These are phyloP conservation scores for Paecilomyces variotii DNA, from an alignment of 2,329 filamentous ascomycete species.

Conservation along the genomic window DNA sequence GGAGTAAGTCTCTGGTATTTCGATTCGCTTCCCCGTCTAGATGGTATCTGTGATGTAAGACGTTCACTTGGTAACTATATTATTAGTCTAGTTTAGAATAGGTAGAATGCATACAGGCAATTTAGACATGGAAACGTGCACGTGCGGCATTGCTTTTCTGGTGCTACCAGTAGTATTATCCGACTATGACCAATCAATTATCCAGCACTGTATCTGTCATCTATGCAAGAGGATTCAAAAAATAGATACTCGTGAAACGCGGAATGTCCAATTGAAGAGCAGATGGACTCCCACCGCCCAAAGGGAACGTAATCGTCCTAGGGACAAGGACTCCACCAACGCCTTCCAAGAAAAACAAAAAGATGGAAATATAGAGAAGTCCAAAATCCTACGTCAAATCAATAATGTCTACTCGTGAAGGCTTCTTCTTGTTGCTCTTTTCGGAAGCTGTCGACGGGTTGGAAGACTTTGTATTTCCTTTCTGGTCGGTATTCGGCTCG, in stretches of 20 bases:
- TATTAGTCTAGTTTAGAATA: too few relatives aligned
- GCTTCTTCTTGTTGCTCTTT: conserved; percentile 8
- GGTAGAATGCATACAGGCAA: too few relatives aligned
- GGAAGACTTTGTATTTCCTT: conserved; percentile 2
- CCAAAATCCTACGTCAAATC: conserved; percentile 15
- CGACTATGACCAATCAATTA: too few relatives aligned
- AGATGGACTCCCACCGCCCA: background rate
- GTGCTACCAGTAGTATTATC: too few relatives aligned
- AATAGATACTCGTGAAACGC: background rate
- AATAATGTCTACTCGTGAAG: conserved; percentile 26
- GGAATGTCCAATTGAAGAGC: background rate
- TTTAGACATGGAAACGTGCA: too few relatives aligned
- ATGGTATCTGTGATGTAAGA: too few relatives aligned
- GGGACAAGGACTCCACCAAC: background rate
- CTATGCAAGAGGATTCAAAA: too few relatives aligned
- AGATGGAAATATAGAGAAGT: background rate
- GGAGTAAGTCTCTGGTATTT: too few relatives aligned
- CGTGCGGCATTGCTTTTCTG: too few relatives aligned
- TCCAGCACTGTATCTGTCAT: too few relatives aligned
- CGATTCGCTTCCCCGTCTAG: too few relatives aligned
- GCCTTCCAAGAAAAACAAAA: background rate
- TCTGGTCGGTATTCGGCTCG: conserved; percentile 6
- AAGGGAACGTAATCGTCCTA: background rate
- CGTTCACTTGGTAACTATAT: too few relatives aligned
- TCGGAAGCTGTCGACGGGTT: conserved; percentile 2